Percentiles rank a stretch among this genome's conserved stretches.
Evolutionary conservation across 2,329 filamentous ascomycete genomes (phyloP).

Genomic region (Massarina eburnea): DNA sequence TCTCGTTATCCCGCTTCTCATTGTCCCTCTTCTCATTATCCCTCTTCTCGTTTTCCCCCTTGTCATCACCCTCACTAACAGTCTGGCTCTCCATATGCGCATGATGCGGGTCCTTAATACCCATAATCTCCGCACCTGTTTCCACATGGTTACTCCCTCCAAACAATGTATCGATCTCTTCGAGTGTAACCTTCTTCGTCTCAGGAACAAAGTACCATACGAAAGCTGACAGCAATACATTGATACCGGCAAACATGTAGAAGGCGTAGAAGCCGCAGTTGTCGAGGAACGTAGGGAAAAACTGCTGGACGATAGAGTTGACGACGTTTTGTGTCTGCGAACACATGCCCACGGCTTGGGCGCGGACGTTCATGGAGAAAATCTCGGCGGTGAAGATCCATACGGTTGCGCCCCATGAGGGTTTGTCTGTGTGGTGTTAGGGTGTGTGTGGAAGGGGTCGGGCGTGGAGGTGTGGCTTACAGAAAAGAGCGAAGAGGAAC

Average conservation of each 20-base stretch:
- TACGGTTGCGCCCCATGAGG: conserved; percentile 68
- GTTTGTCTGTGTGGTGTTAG: conserved; percentile 56
- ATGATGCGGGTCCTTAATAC: conserved; percentile 38
- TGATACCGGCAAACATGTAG: conserved; percentile 57
- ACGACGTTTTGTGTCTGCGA: conserved; percentile 60
- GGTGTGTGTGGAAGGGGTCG: conserved; percentile 7
- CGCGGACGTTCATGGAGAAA: conserved; percentile 72
- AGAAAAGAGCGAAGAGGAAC: conserved; percentile 67
- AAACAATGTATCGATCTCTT: conserved; percentile 60
- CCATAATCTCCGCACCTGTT: conserved; percentile 54
- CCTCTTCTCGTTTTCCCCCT: neutral
- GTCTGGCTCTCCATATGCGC: conserved; percentile 22
- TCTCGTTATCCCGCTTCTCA: too few relatives aligned
- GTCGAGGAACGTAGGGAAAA: conserved; percentile 68
- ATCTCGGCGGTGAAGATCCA: conserved; percentile 73
- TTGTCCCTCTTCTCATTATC: neutral
- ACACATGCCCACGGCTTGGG: conserved; percentile 70
- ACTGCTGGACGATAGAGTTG: conserved; percentile 69
- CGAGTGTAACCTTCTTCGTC: conserved; percentile 51
- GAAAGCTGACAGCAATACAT: conserved; percentile 44
- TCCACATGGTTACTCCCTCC: conserved; percentile 60
- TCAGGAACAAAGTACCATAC: conserved; percentile 48
- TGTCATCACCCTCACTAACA: conserved; percentile 19
- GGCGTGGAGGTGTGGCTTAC: conserved; percentile 36
- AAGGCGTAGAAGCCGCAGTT: conserved; percentile 60